phyloP scores from a whole-genome alignment of 2,329 filamentous ascomycete species.

The Raffaelea arxii region DNA sequence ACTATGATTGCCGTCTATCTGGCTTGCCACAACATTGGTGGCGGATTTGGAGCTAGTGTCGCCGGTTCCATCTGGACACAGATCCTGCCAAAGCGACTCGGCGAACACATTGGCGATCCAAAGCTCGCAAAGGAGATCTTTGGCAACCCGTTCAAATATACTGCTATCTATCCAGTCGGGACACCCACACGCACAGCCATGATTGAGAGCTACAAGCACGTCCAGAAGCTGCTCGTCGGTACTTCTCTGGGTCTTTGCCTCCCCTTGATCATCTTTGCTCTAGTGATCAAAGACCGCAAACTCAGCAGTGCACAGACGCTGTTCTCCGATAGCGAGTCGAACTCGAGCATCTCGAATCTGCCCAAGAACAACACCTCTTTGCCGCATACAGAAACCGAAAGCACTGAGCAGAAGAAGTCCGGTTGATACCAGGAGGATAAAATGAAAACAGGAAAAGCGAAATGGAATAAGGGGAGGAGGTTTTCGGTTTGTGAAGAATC shows the following conservation, averaged over 20 bases:
- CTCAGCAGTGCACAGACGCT: too few relatives aligned
- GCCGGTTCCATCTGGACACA: neutral
- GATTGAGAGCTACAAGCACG: conserved; percentile 32
- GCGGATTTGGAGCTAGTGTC: neutral
- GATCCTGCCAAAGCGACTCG: neutral
- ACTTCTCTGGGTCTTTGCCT: conserved; percentile 37
- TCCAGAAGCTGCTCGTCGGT: conserved; percentile 35
- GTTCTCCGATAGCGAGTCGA: too few relatives aligned
- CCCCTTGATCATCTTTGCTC: conserved; percentile 35
- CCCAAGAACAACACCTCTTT: too few relatives aligned
- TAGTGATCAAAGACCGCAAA: too few relatives aligned
- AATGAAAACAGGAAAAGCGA: too few relatives aligned
- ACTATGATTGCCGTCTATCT: neutral
- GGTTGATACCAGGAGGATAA: too few relatives aligned
- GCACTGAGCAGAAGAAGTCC: too few relatives aligned
- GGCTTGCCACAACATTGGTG: neutral
- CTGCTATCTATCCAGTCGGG: conserved; percentile 27
- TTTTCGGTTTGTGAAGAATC: too few relatives aligned
- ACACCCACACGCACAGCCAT: conserved; percentile 30
- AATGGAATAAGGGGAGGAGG: too few relatives aligned
- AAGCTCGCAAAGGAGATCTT: neutral
- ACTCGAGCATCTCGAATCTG: too few relatives aligned
- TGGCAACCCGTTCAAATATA: conserved; percentile 20
- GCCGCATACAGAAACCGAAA: too few relatives aligned
- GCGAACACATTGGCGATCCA: neutral